Conservation (phyloP, 768 basidiomycete genomes). For the Suillus plorans region DNA sequence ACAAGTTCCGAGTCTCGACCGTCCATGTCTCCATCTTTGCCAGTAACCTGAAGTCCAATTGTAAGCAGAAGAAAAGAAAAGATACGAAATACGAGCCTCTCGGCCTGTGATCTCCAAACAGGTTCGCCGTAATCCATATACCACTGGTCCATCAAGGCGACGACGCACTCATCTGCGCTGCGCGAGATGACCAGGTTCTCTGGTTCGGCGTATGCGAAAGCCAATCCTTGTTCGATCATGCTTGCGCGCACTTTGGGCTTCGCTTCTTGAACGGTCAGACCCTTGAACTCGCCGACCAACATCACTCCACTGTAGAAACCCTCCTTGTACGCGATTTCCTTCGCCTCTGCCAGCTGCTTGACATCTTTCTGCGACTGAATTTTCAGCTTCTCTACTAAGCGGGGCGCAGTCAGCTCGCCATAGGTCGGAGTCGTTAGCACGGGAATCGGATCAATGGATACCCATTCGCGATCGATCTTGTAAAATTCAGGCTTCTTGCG, state of each 20-base stretch:
- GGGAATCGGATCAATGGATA: conserved; percentile 78
- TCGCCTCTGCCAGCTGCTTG: conserved; percentile 93
- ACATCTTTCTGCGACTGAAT: conserved; percentile 94
- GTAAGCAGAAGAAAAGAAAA: conserved; percentile 1
- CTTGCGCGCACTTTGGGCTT: conserved; percentile 84
- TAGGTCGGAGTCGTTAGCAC: conserved; percentile 90
- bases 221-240: conserved; percentile 77
- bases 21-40: conserved; percentile 88
- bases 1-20: conserved; percentile 87
- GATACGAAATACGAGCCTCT: conserved; percentile 56
- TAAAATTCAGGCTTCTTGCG: conserved; percentile 97
- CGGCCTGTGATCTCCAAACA: conserved; percentile 82
- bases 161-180: conserved; percentile 96
- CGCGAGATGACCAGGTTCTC: conserved; percentile 88
- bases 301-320: conserved; percentile 96
- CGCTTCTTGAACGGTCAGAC: conserved; percentile 84
- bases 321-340: conserved; percentile 97
- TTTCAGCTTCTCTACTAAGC: conserved; percentile 84
- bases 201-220: conserved; percentile 93
- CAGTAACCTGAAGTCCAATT: conserved; percentile 53
- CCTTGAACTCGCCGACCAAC: conserved; percentile 89
- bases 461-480: conserved; percentile 91
- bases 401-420: conserved; percentile 85
- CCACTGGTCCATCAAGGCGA: conserved; percentile 99
- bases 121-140: conserved; percentile 96